Evolutionary conservation across 2,329 filamentous ascomycete species (phyloP).

Genomic region (Tolypocladium amazonense): DNA sequence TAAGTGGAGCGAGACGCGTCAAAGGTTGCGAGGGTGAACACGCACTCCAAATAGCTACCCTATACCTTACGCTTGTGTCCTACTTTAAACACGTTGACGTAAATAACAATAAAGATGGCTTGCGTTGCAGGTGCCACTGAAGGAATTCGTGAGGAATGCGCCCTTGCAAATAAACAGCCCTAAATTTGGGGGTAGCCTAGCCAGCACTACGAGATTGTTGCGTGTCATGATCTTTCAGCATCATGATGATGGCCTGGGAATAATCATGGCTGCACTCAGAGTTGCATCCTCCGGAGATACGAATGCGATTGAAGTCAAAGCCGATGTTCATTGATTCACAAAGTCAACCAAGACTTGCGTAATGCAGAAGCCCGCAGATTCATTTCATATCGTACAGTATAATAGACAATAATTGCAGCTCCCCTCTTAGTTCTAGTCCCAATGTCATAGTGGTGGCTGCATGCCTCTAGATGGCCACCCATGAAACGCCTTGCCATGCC

Average conservation of each 20-base stretch:
- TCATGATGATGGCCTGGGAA: too few species aligned
- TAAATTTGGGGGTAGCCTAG: too few species aligned
- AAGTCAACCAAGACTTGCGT: too few species aligned
- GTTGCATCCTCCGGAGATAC: not conserved
- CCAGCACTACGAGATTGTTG: too few species aligned
- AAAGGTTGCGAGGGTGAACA: not conserved
- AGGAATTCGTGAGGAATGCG: too few species aligned
- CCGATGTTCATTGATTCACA: not conserved
- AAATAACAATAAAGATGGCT: too few species aligned
- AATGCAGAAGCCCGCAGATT: not conserved
- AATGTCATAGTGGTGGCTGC: slow-evolving; percentile 16
- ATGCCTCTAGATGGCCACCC: slow-evolving; percentile 15
- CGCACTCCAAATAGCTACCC: not conserved
- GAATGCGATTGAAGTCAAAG: not conserved
- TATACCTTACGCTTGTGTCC: not conserved
- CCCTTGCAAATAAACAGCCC: too few species aligned
- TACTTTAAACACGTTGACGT: too few species aligned
- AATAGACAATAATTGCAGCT: slow-evolving; percentile 3
- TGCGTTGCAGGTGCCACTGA: too few species aligned
- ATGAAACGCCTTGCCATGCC: slow-evolving; percentile 42
- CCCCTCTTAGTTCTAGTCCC: slow-evolving; percentile 9
- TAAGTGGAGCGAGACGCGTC: not conserved
- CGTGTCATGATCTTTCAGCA: too few species aligned
- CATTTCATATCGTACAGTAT: slow-evolving; percentile 7
- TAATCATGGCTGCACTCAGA: too few species aligned